These are phyloP conservation scores for Aegilops umbellulata DNA, from an alignment of 176 grass and related monocot genomes.

Conservation along the genomic window DNA sequence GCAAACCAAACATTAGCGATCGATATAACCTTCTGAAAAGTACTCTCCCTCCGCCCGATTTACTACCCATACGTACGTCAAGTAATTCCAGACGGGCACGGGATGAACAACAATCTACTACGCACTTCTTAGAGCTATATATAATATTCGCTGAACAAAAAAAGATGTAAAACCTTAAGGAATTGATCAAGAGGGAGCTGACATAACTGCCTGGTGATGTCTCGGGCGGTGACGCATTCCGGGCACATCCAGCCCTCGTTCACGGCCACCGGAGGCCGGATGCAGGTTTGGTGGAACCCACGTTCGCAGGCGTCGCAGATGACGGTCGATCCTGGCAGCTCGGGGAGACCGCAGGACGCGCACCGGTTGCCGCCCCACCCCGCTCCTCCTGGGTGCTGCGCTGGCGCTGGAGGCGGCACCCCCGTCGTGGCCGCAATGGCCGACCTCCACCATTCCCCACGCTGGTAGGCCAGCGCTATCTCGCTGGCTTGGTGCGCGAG, in stretches of 20 bases:
- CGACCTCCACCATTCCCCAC: not conserved
- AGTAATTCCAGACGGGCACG: too few relatives aligned
- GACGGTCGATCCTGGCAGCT: too few relatives aligned
- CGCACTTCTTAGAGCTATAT: not conserved
- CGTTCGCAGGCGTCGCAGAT: too few relatives aligned
- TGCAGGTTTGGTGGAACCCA: too few relatives aligned
- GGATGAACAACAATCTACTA: not conserved
- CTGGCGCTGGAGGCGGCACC: slow-evolving; percentile 18
- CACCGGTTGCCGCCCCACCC: slow-evolving; percentile 45
- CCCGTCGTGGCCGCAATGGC: not conserved
- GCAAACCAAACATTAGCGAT: too few relatives aligned
- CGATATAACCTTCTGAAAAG: too few relatives aligned
- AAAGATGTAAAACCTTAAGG: not conserved
- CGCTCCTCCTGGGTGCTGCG: slow-evolving; percentile 57
- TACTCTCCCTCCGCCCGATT: too few relatives aligned
- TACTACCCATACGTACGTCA: too few relatives aligned
- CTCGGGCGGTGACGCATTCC: slow-evolving; percentile 45
- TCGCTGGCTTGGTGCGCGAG: slow-evolving; percentile 50
- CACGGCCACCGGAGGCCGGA: not conserved
- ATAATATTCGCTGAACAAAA: not conserved
- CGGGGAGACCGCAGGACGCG: slow-evolving; percentile 46
- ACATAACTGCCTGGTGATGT: slow-evolving; percentile 46
- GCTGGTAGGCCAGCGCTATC: slow-evolving; percentile 36
- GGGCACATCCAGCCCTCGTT: slow-evolving; percentile 83
- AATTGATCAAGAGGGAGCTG: not conserved